Conservation (phyloP, 2,329 filamentous ascomycete species). For the Metarhizium robertsii region DNA sequence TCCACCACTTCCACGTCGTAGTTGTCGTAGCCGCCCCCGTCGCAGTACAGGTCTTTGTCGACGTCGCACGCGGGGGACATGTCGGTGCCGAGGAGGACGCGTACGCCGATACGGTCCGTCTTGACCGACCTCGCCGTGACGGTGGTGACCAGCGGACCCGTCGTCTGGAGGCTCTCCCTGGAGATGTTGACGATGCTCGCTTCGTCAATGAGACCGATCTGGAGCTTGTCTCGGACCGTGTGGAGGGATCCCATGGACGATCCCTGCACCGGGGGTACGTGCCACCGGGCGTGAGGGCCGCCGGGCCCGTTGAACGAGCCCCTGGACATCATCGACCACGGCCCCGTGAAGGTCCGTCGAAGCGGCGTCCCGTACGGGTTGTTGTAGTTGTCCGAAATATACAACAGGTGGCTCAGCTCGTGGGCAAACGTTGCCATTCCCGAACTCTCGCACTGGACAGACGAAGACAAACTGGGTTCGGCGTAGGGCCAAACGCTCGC, state of each 20-base stretch:
- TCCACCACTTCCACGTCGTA: constrained; percentile 45
- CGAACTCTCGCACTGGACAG: too few relatives aligned
- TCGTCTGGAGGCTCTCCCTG: constrained; percentile 28
- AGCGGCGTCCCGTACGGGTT: constrained; percentile 33
- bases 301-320: constrained; percentile 44
- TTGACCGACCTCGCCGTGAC: constrained; percentile 38
- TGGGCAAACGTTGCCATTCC: too few relatives aligned
- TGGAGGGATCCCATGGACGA: constrained; percentile 39
- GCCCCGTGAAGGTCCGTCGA: constrained; percentile 38
- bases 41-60: constrained; percentile 34
- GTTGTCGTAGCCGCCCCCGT: constrained; percentile 37
- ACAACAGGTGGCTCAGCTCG: too few relatives aligned
- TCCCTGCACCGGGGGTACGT: constrained; percentile 39
- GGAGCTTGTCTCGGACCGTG: constrained; percentile 42
- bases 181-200: constrained; percentile 34
- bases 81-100: constrained; percentile 35
- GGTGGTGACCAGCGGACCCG: constrained; percentile 34
- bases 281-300: constrained; percentile 42
- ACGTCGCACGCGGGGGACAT: constrained; percentile 23
- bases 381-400: too few relatives aligned
- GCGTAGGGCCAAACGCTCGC: too few relatives aligned
- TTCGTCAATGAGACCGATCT: constrained; percentile 37
- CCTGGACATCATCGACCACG: constrained; percentile 42
- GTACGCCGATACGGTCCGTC: constrained; percentile 34
- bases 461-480: too few relatives aligned